Conservation (phyloP, 1,284 basidiomycete species). For the Malassezia sympodialis region DNA sequence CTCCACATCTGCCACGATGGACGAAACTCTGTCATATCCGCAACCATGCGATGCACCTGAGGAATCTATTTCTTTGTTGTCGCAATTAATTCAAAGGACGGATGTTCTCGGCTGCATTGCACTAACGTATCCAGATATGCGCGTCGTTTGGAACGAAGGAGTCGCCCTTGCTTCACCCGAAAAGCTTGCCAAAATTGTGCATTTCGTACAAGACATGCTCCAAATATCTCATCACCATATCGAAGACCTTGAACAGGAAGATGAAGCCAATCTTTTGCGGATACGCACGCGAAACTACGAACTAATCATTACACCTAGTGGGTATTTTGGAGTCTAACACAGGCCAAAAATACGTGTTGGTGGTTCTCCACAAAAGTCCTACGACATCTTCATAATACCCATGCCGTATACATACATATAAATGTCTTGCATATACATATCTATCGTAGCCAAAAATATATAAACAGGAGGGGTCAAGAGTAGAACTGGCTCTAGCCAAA, state of each 20-base stretch:
- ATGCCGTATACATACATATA: background rate
- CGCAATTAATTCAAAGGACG: background rate
- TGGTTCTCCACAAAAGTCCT: conserved; percentile 29
- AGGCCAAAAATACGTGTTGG: conserved; percentile 39
- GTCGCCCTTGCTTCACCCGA: background rate
- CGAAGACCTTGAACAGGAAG: conserved; percentile 4
- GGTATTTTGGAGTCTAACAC: background rate
- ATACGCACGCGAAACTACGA: conserved; percentile 40
- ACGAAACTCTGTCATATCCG: background rate
- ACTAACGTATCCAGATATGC: background rate
- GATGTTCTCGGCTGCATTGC: conserved; percentile 14
- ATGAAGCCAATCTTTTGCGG: conserved; percentile 35
- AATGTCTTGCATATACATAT: background rate
- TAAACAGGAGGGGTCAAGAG: background rate
- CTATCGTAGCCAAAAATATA: background rate
- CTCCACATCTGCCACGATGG: background rate
- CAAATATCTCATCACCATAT: background rate
- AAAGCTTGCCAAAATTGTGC: background rate
- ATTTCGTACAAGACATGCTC: conserved; percentile 11
- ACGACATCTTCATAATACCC: background rate
- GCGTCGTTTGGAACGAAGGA: conserved; percentile 15
- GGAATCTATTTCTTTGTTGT: conserved; percentile 6
- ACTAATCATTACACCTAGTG: conserved; percentile 40
- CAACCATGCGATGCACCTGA: conserved; percentile 3
- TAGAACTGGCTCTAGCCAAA: background rate